Conservation (phyloP, 2,329 filamentous ascomycete genomes). For the Didymella pomorum region DNA sequence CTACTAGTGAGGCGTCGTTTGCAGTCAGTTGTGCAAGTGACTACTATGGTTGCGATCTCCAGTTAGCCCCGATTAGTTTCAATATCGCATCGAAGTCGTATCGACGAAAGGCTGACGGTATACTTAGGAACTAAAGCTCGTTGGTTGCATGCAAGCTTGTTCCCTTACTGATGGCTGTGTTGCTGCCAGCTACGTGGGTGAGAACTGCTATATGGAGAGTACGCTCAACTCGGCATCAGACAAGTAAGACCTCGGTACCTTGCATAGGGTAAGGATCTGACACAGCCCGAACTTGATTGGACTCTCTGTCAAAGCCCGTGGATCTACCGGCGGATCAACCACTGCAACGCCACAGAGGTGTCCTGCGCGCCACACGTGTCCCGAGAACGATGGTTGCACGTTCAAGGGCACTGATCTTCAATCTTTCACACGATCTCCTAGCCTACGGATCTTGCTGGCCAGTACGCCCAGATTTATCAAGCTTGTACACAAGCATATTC, state of each 20-base stretch:
- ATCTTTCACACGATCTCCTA: background rate
- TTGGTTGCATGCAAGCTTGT: conserved; percentile 4
- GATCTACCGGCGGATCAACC: background rate
- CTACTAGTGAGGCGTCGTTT: background rate
- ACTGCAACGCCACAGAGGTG: background rate
- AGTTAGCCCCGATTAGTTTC: background rate
- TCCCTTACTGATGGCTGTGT: background rate
- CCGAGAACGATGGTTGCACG: background rate
- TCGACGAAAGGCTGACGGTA: background rate
- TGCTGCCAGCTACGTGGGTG: conserved; percentile 3
- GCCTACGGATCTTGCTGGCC: background rate
- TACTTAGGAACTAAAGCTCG: background rate
- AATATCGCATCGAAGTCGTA: background rate
- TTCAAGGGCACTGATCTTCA: background rate
- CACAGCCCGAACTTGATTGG: background rate
- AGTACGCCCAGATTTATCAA: background rate
- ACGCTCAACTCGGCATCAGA: background rate
- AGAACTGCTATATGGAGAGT: conserved; percentile 7
- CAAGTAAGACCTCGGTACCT: background rate
- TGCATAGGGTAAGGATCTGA: no score
- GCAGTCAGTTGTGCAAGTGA: background rate
- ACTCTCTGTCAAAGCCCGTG: background rate
- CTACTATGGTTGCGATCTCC: background rate
- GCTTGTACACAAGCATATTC: background rate
- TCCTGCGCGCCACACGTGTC: background rate